Base-by-base conservation (phyloP, 805 yeast genomes). In the Alloascoidea africana region DNA sequence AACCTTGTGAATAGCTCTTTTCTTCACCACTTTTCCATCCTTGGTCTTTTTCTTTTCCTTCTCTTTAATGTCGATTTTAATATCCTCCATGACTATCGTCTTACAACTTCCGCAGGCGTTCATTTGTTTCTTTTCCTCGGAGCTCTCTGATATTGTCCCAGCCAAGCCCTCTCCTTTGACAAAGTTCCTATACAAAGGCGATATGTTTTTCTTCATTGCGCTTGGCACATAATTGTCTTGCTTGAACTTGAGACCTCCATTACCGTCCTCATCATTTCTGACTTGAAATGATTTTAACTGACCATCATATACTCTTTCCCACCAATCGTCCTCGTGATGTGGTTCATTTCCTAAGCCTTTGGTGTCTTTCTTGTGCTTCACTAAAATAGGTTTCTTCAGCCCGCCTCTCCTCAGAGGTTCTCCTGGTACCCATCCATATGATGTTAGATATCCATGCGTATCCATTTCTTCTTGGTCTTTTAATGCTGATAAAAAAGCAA, bases 221-320 rank as follows among this genome's bases (percentile, higher is more conserved):
- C 58, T 56, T 4, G 65, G 70, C 2, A 64, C 65, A 33, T 60
- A 60, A 34, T 60, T 63, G 17, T 66, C 72, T 43, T 73, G 81
- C 17, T 62, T 62, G 47, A 82, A 76, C 5, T 63, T 53, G 0
- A 82, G 65, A 1, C 49, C 56, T 1, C 61, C 61, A 14, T 37
- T n/a, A 8, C 50, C 57, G 13, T 49, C 53, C 3, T 39, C 43
- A 14, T 38, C 46, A 13, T 41, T 42, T 15, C 44, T 54, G 4
- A 84, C 83, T 41, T 82, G 85, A 37, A 91, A 54, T 5, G 73
- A 70, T 51, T 84, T 83, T 44, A 89, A 65, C 46, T 86, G 96
- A 1, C 96, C 96, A 56, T 89, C 96, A 60, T 91, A 91, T 34
- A 89, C 64, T 44, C 83, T 68, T 46, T 89, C 98, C 98, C 98